A percentile compares a stretch with the other conserved stretches of the same genome.
These are phyloP conservation scores for Podaxis carcinomalis DNA, from an alignment of 768 basidiomycete genomes.

Conservation along the genomic window DNA sequence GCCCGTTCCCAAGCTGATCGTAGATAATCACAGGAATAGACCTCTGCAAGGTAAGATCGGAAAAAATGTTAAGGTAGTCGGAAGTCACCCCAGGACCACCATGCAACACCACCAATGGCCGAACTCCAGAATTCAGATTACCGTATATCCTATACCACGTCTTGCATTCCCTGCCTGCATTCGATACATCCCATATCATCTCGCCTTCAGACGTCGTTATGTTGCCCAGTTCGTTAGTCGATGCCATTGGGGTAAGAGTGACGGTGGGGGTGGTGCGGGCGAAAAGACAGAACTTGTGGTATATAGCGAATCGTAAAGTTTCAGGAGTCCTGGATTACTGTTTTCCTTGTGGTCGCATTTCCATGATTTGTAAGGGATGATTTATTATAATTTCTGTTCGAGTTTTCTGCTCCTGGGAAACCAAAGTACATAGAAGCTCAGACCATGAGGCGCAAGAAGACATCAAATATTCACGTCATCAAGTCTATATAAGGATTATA, in stretches of 20 bases:
- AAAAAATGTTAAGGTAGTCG: slow-evolving; percentile 34
- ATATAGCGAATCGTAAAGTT: background rate
- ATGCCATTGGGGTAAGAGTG: background rate
- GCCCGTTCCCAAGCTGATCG: slow-evolving; percentile 53
- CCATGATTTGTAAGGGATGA: no score
- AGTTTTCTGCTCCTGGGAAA: no score
- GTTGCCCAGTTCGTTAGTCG: background rate
- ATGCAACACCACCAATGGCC: slow-evolving; percentile 48
- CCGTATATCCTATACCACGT: slow-evolving; percentile 53
- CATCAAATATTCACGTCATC: background rate
- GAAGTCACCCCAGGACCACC: slow-evolving; percentile 50
- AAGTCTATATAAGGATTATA: background rate
- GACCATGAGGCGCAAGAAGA: background rate
- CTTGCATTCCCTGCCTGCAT: slow-evolving; percentile 16
- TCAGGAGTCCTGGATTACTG: no score
- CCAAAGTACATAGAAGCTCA: no score
- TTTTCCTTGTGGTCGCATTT: no score
- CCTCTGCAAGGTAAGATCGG: slow-evolving; percentile 30
- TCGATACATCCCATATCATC: slow-evolving; percentile 1
- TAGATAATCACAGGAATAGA: slow-evolving; percentile 48
- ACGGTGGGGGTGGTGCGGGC: background rate
- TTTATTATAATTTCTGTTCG: no score
- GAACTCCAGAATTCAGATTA: slow-evolving; percentile 28
- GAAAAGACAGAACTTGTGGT: background rate
- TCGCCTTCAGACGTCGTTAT: background rate